Evolutionary conservation across 345 rosid genomes (phyloP).

Genomic region (Acer negundo): DNA sequence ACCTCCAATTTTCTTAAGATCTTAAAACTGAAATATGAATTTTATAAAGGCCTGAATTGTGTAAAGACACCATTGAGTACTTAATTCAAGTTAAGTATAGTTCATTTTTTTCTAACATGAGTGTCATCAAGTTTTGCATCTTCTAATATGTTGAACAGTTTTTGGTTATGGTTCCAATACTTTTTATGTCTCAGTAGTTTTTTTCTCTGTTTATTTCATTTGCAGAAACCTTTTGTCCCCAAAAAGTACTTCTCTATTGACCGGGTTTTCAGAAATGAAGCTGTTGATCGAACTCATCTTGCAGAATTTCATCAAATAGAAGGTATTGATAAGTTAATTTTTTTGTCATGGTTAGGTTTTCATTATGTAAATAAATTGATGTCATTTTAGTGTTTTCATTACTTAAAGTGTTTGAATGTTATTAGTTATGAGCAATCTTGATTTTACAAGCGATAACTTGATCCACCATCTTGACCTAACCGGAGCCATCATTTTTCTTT

Average conservation of each 20-base stretch:
- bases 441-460: background rate
- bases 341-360: background rate
- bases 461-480: background rate
- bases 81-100: background rate
- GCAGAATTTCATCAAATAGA: constrained; percentile 99
- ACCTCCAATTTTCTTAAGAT: constrained; percentile 1
- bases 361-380: background rate
- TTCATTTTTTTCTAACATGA: background rate
- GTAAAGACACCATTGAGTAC: background rate
- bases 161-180: background rate
- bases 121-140: background rate
- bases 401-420: background rate
- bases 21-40: constrained; percentile 1
- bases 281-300: constrained; percentile 92
- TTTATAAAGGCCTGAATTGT: background rate
- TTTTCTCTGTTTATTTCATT: constrained; percentile 4
- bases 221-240: constrained; percentile 65
- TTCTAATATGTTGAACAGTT: background rate
- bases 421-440: background rate
- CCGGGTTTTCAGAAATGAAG: constrained; percentile 98
- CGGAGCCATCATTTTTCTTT: background rate
- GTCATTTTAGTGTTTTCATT: background rate
- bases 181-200: constrained; percentile 4
- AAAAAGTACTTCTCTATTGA: constrained; percentile 94
- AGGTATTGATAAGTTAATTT: constrained; percentile 48